Percentiles rank a stretch among this genome's conserved stretches.
Evolutionary conservation across 177 flowering plant species (phyloP).

Genomic region (Vitis hybrid): DNA sequence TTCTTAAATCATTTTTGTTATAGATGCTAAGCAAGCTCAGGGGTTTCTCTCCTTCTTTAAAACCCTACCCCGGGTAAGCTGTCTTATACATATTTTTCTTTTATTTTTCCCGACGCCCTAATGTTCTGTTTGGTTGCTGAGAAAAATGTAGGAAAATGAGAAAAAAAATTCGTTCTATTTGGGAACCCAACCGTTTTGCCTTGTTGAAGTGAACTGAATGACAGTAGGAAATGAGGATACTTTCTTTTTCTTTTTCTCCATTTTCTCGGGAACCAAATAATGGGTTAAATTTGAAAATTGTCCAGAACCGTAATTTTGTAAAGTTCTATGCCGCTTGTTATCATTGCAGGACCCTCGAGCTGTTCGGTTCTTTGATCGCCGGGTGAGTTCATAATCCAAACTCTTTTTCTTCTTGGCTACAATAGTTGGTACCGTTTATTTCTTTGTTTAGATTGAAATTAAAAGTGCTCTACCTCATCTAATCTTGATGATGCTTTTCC

Average conservation of each 20-base stretch:
- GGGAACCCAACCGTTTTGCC: background rate
- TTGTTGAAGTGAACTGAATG: background rate
- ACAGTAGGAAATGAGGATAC: background rate
- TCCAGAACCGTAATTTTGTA: too few species aligned
- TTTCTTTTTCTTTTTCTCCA: background rate
- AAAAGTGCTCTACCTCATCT: too few species aligned
- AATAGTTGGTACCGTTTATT: background rate
- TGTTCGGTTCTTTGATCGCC: constrained; percentile 88
- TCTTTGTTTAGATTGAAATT: too few species aligned
- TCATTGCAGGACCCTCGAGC: constrained; percentile 75
- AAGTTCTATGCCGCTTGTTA: background rate
- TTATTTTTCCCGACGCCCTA: background rate
- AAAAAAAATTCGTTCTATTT: background rate
- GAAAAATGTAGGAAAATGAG: background rate
- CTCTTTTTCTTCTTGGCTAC: background rate
- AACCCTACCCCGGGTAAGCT: constrained; percentile 73
- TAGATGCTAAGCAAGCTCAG: constrained; percentile 96
- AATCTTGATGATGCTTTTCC: too few species aligned
- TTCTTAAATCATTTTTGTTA: background rate
- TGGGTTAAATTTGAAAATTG: background rate
- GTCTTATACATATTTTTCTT: background rate
- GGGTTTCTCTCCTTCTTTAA: constrained; percentile 96
- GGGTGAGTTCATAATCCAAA: constrained; percentile 52
- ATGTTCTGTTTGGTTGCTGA: constrained; percentile 6
- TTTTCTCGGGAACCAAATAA: background rate